Base-by-base conservation (phyloP, 257 asterid genomes). In the Fraxinus quadrangulata region DNA sequence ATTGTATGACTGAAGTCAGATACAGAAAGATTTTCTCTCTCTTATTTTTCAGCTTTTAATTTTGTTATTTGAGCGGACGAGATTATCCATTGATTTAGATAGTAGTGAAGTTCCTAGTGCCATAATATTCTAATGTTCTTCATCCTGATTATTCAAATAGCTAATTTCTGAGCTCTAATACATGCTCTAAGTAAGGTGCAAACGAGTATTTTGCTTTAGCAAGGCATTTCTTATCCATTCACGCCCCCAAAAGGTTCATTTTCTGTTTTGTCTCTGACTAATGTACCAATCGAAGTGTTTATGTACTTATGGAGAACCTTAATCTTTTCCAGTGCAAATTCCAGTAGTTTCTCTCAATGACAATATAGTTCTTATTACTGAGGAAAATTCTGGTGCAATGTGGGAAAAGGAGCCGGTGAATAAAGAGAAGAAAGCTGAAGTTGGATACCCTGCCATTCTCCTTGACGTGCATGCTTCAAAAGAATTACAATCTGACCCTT, bases 401-500 rank as follows among this genome's bases (percentile, higher is more conserved):
- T 77, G 81, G 71, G 93, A 82, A 77, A 88, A 87, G 75, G 96
- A 92, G 79, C 87, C 97, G 17, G 89, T 91, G 81, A 93, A 89
- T 73, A 85, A 83, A 79, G 97, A 89, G 88, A 93, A 89, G 89
- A 83, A 93, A 91, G 84, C 94, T 93, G 23, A 85, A 85, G 74
- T 72, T 90, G 88, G 86, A 80, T 2, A 84, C 72, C 23, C 17
- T 82, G 30, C 97, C 93, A 12, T 89, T 90, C 80, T 85, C 98
- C 73, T 87, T 91, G 77, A 91, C 99, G 28, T 93, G 98, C 88
- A 14, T 90, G 79, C 92, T 95, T 76, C 97, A 92, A 88, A 86
- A 93, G 87, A 89, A 92, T 79, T 92, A 90, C 91, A 89, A 93
- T 84, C 97, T 3, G 98, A 95, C 84, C 97, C 99, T 54, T 89